Evolutionary conservation across 768 basidiomycete species (phyloP).

Genomic region (Serpula lacrymans): DNA sequence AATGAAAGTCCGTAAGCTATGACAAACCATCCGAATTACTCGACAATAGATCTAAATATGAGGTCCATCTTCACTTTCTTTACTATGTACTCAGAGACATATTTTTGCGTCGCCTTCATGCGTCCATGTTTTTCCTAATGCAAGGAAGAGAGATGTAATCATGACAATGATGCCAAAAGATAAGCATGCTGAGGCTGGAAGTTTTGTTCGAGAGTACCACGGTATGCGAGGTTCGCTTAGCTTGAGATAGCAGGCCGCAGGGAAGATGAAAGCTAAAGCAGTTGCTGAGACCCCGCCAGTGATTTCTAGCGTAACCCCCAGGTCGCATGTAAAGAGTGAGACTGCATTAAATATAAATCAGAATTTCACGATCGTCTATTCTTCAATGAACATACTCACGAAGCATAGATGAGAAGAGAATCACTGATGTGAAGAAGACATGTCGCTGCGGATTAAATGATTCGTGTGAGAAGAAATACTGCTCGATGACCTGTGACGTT

Average conservation of each 20-base stretch:
- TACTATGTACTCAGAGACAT: constrained; percentile 51
- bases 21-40: constrained; percentile 6
- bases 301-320: constrained; percentile 97
- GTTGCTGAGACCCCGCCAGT: constrained; percentile 96
- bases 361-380: not conserved
- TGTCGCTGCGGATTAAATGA: constrained; percentile 80
- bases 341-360: constrained; percentile 45
- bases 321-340: constrained; percentile 88
- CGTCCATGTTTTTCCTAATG: constrained; percentile 77
- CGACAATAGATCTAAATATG: constrained; percentile 16
- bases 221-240: constrained; percentile 53
- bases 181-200: constrained; percentile 73
- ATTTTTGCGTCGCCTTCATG: constrained; percentile 68
- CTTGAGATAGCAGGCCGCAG: constrained; percentile 82
- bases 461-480: constrained; percentile 92
- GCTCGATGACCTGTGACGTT: constrained; percentile 75
- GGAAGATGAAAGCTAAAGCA: constrained; percentile 89
- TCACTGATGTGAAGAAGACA: constrained; percentile 83
- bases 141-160: constrained; percentile 72
- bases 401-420: constrained; percentile 78
- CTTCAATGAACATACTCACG: constrained; percentile 44
- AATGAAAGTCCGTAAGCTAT: constrained; percentile 1
- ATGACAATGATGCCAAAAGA: constrained; percentile 76
- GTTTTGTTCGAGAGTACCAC: constrained; percentile 68
- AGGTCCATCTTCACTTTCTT: constrained; percentile 11